A percentile compares a stretch with the other conserved stretches of the same genome.
phyloP scores from a whole-genome alignment of 768 basidiomycete species.

The Rubroboletus pulcherrimus region DNA sequence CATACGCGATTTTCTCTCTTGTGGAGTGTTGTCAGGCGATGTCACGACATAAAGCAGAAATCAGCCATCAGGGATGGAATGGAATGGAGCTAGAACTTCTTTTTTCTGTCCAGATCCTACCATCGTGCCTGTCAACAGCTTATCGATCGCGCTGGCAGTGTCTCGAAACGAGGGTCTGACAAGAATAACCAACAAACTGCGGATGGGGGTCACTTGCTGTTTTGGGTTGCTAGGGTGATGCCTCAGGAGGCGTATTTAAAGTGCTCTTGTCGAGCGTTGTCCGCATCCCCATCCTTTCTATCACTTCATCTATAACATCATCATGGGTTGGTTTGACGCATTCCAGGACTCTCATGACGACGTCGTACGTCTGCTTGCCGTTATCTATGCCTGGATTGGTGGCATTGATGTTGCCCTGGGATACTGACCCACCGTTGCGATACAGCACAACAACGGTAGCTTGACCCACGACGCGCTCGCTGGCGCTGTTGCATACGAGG shows the following conservation, averaged over 20 bases:
- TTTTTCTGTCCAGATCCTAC: neutral
- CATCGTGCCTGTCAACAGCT: conserved; percentile 16
- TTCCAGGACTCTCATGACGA: neutral
- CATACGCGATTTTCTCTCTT: neutral
- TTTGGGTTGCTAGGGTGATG: conserved; percentile 15
- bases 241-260: conserved; percentile 21
- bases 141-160: conserved; percentile 16
- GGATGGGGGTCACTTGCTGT: conserved; percentile 3
- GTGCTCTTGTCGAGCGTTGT: neutral
- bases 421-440: neutral
- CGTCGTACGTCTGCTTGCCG: conserved; percentile 1
- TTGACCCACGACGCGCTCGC: conserved; percentile 17
- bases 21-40: neutral
- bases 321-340: conserved; percentile 7
- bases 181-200: conserved; percentile 11
- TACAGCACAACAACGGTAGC: conserved; percentile 14
- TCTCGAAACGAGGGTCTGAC: conserved; percentile 10
- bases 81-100: neutral
- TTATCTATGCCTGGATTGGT: neutral
- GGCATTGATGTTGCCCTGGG: neutral
- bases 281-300: neutral
- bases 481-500: conserved; percentile 19
- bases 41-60: neutral
- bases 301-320: neutral
- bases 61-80: neutral